Conservation (phyloP, 2,329 filamentous ascomycete genomes). For the Podosphaera leucotricha region DNA sequence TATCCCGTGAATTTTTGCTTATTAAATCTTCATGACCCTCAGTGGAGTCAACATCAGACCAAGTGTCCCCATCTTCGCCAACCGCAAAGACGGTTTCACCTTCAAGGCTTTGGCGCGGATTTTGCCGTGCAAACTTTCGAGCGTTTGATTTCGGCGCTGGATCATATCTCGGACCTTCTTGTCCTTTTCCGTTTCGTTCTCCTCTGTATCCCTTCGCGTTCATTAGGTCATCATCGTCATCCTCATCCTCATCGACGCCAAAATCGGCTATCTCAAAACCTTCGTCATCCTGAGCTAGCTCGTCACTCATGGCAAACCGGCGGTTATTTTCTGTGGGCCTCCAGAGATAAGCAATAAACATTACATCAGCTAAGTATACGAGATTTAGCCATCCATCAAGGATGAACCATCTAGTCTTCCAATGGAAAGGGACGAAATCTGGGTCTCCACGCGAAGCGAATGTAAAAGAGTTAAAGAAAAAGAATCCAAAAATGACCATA, state of each 20-base stretch:
- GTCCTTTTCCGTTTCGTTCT: conserved; percentile 19
- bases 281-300: conserved; percentile 95
- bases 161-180: conserved; percentile 16
- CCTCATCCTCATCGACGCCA: conserved; percentile 41
- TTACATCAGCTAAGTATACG: conserved; percentile 84
- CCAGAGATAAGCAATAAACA: conserved; percentile 89
- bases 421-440: conserved; percentile 86
- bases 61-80: conserved; percentile 61
- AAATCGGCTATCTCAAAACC: conserved; percentile 93
- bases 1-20: conserved; percentile 14
- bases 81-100: conserved; percentile 94
- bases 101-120: conserved; percentile 41
- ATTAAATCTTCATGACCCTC: conserved; percentile 30
- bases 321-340: conserved; percentile 89
- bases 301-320: conserved; percentile 95
- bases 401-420: conserved; percentile 94
- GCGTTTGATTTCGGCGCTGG: conserved; percentile 10
- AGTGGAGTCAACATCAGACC: conserved; percentile 49
- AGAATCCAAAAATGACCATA: conserved; percentile 89
- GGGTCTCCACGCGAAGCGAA: conserved; percentile 69
- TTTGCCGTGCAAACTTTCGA: conserved; percentile 9
- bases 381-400: conserved; percentile 94
- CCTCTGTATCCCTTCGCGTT: conserved; percentile 21
- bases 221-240: conserved; percentile 35
- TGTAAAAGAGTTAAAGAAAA: conserved; percentile 93